These are phyloP conservation scores for Apiospora marii DNA, from an alignment of 2,329 filamentous ascomycete species.

Conservation along the genomic window DNA sequence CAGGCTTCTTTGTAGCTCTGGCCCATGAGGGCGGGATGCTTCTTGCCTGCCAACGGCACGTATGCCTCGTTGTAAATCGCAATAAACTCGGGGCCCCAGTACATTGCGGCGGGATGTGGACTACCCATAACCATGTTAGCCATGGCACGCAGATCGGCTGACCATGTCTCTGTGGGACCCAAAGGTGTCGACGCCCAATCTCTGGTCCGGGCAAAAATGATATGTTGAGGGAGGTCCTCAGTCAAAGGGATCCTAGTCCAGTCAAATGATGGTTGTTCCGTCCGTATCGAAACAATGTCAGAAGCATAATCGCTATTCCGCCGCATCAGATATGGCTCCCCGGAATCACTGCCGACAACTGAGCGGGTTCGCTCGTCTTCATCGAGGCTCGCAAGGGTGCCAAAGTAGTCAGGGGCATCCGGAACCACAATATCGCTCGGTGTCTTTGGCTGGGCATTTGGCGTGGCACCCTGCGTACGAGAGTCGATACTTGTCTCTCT, in stretches of 20 bases:
- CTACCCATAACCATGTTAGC: constrained; percentile 84
- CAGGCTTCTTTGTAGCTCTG: constrained; percentile 72
- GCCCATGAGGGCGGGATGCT: constrained; percentile 81
- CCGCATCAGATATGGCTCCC: constrained; percentile 33
- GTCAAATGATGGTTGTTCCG: constrained; percentile 70
- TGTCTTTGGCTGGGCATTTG: constrained; percentile 43
- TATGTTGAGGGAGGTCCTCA: constrained; percentile 71
- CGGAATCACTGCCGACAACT: constrained; percentile 34
- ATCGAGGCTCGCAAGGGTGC: constrained; percentile 34
- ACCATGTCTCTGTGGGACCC: constrained; percentile 79
- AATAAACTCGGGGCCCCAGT: constrained; percentile 77
- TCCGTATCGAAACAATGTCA: constrained; percentile 31
- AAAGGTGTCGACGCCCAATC: constrained; percentile 79
- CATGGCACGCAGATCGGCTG: constrained; percentile 75
- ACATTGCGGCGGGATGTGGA: constrained; percentile 78
- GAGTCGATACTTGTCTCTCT: constrained; percentile 47
- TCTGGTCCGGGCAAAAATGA: constrained; percentile 73
- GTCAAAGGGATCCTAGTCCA: constrained; percentile 78
- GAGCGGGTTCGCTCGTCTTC: constrained; percentile 32
- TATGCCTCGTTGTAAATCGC: constrained; percentile 79
- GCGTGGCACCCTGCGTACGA: constrained; percentile 46
- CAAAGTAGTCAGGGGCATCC: constrained; percentile 43
- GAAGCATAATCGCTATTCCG: constrained; percentile 34
- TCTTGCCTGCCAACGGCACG: constrained; percentile 74
- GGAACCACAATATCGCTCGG: constrained; percentile 43